Conservation (phyloP, 2,329 filamentous ascomycete species). For the Rhexocercosporidium sp. region DNA sequence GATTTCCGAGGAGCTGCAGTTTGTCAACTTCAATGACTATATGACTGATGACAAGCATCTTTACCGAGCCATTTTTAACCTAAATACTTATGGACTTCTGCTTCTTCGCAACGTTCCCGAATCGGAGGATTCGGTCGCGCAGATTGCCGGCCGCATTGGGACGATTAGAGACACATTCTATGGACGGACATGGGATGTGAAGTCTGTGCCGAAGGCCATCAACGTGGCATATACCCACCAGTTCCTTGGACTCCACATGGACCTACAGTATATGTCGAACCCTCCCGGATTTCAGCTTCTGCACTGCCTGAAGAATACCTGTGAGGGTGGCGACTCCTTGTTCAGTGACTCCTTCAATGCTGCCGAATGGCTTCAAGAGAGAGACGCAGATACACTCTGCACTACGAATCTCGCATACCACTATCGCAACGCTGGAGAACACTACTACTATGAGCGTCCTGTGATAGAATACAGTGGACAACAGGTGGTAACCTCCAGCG, state of each 20-base stretch:
- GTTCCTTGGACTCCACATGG: slow-evolving; percentile 88
- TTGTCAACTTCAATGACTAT: slow-evolving; percentile 74
- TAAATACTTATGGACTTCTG: slow-evolving; percentile 73
- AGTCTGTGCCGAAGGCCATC: slow-evolving; percentile 79
- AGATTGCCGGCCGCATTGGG: slow-evolving; percentile 75
- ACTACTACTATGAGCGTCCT: slow-evolving; percentile 64
- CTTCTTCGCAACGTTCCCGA: slow-evolving; percentile 78
- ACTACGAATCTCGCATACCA: slow-evolving; percentile 61
- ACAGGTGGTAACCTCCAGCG: background rate
- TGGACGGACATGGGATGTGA: slow-evolving; percentile 88
- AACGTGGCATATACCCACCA: slow-evolving; percentile 91
- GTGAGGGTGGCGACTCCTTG: slow-evolving; percentile 80
- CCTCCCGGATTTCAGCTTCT: slow-evolving; percentile 85
- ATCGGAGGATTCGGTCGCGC: slow-evolving; percentile 66
- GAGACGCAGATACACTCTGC: slow-evolving; percentile 47
- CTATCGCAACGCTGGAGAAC: slow-evolving; percentile 68
- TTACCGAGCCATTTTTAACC: slow-evolving; percentile 62
- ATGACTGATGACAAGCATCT: slow-evolving; percentile 65
- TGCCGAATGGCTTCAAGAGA: slow-evolving; percentile 48
- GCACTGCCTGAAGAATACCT: slow-evolving; percentile 85
- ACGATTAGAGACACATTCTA: slow-evolving; percentile 88
- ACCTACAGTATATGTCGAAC: slow-evolving; percentile 83
- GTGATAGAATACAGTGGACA: slow-evolving; percentile 52
- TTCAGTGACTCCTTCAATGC: slow-evolving; percentile 80
- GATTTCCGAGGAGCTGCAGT: slow-evolving; percentile 55